These are phyloP conservation scores for Pythium brachiatum DNA, from an alignment of 352 stramenopile species.

Conservation along the genomic window DNA sequence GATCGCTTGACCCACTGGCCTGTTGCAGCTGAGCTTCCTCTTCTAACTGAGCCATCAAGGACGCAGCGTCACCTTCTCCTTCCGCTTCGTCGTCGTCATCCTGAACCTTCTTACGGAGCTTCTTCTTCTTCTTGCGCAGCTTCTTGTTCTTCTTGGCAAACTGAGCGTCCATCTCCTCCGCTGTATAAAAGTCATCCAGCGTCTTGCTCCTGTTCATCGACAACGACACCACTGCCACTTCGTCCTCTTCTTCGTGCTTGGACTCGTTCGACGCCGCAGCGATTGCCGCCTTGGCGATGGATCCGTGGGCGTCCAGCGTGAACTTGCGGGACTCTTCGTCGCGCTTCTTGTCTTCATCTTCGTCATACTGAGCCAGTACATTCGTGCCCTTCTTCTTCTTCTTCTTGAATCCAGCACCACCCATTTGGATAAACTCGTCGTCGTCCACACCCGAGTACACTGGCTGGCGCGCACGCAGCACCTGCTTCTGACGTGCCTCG, in stretches of 20 bases:
- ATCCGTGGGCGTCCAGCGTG: slow-evolving; percentile 44
- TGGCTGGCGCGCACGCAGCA: slow-evolving; percentile 51
- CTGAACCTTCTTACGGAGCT: slow-evolving; percentile 36
- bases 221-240: slow-evolving; percentile 57
- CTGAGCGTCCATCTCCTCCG: slow-evolving; percentile 80
- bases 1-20: slow-evolving; percentile 34
- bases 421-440: slow-evolving; percentile 94
- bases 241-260: slow-evolving; percentile 34
- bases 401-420: slow-evolving; percentile 27
- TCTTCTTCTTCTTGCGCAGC: slow-evolving; percentile 71
- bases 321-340: slow-evolving; percentile 50
- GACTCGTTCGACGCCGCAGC: background rate
- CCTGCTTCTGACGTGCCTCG: slow-evolving; percentile 38
- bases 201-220: slow-evolving; percentile 46
- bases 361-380: slow-evolving; percentile 88
- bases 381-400: slow-evolving; percentile 37
- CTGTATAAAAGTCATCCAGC: slow-evolving; percentile 80
- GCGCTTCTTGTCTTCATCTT: slow-evolving; percentile 61
- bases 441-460: slow-evolving; percentile 96
- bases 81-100: slow-evolving; percentile 34
- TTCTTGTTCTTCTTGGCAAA: slow-evolving; percentile 85
- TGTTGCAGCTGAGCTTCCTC: slow-evolving; percentile 40
- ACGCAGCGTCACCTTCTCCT: slow-evolving; percentile 20
- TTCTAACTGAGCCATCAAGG: slow-evolving; percentile 66
- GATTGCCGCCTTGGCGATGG: background rate